Evolutionary conservation across 2,329 filamentous ascomycete species (phyloP), one percentile per base, ranked within the genome.

Genomic region (Arthroderma sp.): DNA sequence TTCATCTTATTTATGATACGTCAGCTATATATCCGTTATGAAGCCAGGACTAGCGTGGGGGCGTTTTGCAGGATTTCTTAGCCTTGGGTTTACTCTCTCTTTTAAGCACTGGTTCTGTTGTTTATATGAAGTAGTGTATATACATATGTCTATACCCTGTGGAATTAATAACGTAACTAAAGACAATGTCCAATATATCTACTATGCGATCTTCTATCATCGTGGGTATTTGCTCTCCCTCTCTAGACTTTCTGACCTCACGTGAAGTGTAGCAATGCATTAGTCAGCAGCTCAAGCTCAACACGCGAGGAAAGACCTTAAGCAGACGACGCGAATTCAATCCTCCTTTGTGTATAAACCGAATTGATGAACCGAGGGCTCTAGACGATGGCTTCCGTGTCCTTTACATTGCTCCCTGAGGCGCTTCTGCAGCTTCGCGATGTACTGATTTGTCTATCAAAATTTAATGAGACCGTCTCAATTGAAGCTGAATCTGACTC

Each of bases 391-490:
- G 60, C 61, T n/a, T 67, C 66, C 11, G 62, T 76, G 31, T 66
- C 67, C 35, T 82, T 85, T 64, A 79, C 79, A 1, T 71, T 85
- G 43, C 74, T 73, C 41, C 80, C 81, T 11, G 74, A 78, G 61
- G 79, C 79, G 2, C 75, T 82, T 44, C 72, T 76, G 7, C 77
- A 75, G 55, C 63, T 85, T 4, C 81, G 84, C 62, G 81, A 84
- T 65, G 70, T 77, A 6, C 74, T 85, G 25, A 71, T 76, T 38
- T 85, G 82, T 64, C 74, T 85, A 1, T 74, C 78, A 56, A 84
- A 82, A 67, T 85, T 85, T 69, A 81, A 79, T 66, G 82, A 85
- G 61, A 76, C 74, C 2, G 80, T 85, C 13, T 79, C 79, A 21
- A 75, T 85, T 56, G 82, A 85, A 68, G 82, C 81, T 37, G 76